Evolutionary conservation across 805 yeast genomes (phyloP).

Genomic region (Yarrowia osloensis): DNA sequence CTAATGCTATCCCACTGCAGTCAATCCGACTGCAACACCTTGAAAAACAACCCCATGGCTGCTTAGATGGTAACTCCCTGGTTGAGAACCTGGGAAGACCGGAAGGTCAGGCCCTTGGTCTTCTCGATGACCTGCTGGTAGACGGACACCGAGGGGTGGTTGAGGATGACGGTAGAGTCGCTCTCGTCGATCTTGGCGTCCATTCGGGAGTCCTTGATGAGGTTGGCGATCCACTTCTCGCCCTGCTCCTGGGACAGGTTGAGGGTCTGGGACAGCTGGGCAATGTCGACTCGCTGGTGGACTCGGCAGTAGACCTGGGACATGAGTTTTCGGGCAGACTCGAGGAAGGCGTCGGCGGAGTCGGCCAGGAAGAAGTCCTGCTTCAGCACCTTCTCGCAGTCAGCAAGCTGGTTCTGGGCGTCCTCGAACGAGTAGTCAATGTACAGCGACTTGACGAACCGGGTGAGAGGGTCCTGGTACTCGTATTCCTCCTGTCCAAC

Average conservation of each 20-base stretch:
- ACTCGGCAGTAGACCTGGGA: conserved; percentile 58
- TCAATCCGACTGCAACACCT: neutral
- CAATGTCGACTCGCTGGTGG: conserved; percentile 53
- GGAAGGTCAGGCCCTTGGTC: conserved; percentile 64
- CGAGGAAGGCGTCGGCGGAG: conserved; percentile 48
- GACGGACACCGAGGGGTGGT: conserved; percentile 56
- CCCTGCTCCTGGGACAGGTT: conserved; percentile 52
- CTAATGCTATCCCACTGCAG: conserved; percentile 7
- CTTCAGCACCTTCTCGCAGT: conserved; percentile 52
- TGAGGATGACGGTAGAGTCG: conserved; percentile 55
- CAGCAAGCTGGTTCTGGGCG: conserved; percentile 52
- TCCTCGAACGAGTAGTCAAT: conserved; percentile 60
- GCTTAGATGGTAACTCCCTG: conserved; percentile 39
- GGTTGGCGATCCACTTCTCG: conserved; percentile 54
- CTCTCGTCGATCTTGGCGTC: conserved; percentile 58
- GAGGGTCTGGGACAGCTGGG: conserved; percentile 49
- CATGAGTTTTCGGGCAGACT: conserved; percentile 53
- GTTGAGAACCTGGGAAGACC: conserved; percentile 58
- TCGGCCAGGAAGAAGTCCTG: conserved; percentile 59
- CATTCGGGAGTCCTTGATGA: conserved; percentile 53
- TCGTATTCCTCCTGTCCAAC: conserved; percentile 65
- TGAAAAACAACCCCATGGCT: neutral
- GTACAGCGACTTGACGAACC: conserved; percentile 56
- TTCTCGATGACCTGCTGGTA: conserved; percentile 70
- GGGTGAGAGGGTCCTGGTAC: conserved; percentile 64